Evolutionary conservation across 176 grass and related monocot genomes (phyloP).

Genomic region (Aegilops speltoides): DNA sequence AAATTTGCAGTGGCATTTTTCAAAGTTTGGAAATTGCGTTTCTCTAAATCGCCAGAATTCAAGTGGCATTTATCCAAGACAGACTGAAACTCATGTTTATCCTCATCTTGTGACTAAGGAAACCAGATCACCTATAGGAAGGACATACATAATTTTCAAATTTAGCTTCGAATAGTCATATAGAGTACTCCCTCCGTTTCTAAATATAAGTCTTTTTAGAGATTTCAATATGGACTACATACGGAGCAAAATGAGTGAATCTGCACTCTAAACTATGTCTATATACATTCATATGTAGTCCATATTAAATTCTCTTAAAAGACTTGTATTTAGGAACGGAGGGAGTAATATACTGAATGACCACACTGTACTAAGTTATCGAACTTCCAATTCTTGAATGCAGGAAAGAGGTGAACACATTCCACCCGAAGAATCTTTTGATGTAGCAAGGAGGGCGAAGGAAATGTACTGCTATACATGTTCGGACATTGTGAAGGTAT

Average conservation of each 20-base stretch:
- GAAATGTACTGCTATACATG: conserved; percentile 96
- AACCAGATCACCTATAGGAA: neutral
- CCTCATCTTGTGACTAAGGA: neutral
- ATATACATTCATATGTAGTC: no score
- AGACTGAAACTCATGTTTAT: neutral
- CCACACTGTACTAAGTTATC: neutral
- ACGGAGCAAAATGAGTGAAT: no score
- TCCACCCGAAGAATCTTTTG: conserved; percentile 94
- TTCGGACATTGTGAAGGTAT: conserved; percentile 99
- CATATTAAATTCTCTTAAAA: no score
- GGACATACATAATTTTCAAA: neutral
- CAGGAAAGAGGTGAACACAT: conserved; percentile 98
- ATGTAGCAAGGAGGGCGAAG: conserved; percentile 86
- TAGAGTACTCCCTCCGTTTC: neutral
- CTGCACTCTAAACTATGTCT: no score
- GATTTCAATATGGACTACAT: no score
- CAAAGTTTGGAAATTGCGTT: no score
- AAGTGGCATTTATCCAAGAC: no score
- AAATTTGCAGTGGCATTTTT: no score
- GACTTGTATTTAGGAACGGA: no score
- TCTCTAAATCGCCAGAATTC: no score
- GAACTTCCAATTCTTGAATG: conserved; percentile 24
- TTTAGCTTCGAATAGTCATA: conserved; percentile 4
- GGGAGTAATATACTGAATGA: neutral
- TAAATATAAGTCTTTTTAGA: no score